Conservation (phyloP, 768 basidiomycete genomes). For the Macrolepiota fuliginosa region DNA sequence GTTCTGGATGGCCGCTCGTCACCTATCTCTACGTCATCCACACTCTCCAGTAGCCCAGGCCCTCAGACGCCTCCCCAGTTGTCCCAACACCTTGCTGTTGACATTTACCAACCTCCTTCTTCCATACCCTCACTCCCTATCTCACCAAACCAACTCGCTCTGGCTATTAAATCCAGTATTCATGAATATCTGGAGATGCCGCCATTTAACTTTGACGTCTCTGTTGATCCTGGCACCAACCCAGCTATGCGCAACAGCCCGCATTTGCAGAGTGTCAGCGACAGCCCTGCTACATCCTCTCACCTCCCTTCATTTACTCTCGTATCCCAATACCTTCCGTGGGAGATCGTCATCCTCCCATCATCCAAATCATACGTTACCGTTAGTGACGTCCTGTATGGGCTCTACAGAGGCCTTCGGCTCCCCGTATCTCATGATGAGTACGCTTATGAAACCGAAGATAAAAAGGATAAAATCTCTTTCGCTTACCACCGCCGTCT, state of each 20-base stretch:
- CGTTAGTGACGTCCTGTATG: neutral
- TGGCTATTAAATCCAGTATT: neutral
- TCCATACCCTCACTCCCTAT: neutral
- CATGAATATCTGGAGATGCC: neutral
- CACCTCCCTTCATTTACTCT: neutral
- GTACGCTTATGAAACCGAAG: neutral
- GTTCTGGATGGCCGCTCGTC: neutral
- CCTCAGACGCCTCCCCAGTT: slow-evolving; percentile 2
- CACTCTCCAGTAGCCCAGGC: slow-evolving; percentile 2
- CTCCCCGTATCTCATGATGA: neutral
- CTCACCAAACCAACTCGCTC: neutral
- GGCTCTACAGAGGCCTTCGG: slow-evolving; percentile 2
- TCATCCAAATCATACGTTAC: neutral
- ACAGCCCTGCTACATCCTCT: neutral
- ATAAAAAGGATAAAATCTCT: neutral
- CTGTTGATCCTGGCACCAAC: neutral
- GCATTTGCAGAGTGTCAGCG: neutral
- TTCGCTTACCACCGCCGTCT: neutral
- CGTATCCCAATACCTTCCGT: slow-evolving; percentile 4
- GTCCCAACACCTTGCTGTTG: neutral
- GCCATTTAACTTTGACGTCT: slow-evolving; percentile 1
- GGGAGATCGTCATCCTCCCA: neutral
- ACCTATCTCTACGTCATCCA: slow-evolving; percentile 3
- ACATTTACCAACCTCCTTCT: neutral
- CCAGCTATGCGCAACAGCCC: neutral